Conservation (phyloP, 2,329 filamentous ascomycete species). For the Fusarium sp. region DNA sequence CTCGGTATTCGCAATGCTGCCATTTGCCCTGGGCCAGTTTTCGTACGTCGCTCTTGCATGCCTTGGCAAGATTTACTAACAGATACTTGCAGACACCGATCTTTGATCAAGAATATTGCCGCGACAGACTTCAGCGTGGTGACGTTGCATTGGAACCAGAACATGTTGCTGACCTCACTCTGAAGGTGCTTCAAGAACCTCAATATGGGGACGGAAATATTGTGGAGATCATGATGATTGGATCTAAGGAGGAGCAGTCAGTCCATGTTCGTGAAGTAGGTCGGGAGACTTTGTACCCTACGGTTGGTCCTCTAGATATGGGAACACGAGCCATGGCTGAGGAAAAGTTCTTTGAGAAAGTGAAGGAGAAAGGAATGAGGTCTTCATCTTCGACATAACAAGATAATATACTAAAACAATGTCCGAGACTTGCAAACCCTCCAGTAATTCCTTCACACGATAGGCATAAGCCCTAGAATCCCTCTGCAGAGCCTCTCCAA, state of each 20-base stretch:
- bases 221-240: constrained; percentile 23
- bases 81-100: constrained; percentile 1
- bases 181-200: constrained; percentile 11
- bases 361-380: background rate
- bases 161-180: constrained; percentile 8
- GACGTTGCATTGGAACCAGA: constrained; percentile 11
- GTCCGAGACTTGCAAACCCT: background rate
- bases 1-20: constrained; percentile 25
- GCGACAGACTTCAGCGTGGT: constrained; percentile 9
- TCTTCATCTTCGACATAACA: background rate
- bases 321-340: background rate
- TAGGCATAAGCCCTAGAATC: background rate
- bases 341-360: background rate
- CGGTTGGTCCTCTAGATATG: background rate
- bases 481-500: rapidly evolving
- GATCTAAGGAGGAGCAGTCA: constrained; percentile 2
- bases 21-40: constrained; percentile 23
- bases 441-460: background rate
- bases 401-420: background rate
- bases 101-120: constrained; percentile 22
- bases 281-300: constrained; percentile 11
- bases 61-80: rapidly evolving
- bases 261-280: constrained; percentile 12
- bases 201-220: constrained; percentile 34
- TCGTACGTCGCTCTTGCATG: background rate